Evolutionary conservation across 1,284 basidiomycete genomes (phyloP), one percentile per base, ranked within the genome.

Genomic region (Apiotrichum sp.): DNA sequence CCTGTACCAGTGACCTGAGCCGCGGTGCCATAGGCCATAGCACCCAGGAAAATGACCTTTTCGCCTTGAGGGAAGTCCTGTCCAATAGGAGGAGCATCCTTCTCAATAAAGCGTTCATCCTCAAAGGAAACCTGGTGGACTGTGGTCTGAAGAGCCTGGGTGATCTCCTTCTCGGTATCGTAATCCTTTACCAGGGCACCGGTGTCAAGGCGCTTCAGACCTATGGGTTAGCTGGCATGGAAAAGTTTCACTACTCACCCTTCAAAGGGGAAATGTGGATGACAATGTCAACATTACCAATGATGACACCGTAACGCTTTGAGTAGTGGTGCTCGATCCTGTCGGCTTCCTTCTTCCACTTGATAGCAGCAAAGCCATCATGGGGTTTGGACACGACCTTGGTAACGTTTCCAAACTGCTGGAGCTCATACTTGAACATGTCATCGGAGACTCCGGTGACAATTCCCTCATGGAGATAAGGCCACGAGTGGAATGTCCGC

Each of bases 171-270:
- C 33, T 90, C 84, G 0, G 78, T 72, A 0, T 79, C 92, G 70
- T 95, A 98, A 65, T 98, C 92, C 76, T 98, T 98, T 62, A 97
- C 83, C 58, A 98, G 83, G 0, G 93, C 88, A 10, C 90, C 95
- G 32, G 83, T 84, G 59, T 97, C 90, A 40, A 93, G 77, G 13
- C 90, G 86, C 74, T 88, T 93, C 64, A 99, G 77, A 35, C 93
- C 47, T 49, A 39, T 14, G 6, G 11, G 35, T 38, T 11, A 32
- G 91, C 87, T 38, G 65, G 40, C 14, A 52, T 32, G 16, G 41
- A 52, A 31, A 88, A 91, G 1, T 3, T 4, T 32, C 2, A 7
- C 4, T 40, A 33, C 47, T 40, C 29, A 49, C 47, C 91, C 80
- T 93, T 95, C 57, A 97, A 77, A 0, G 91, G 89, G 38, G 84